Base-by-base conservation (phyloP, 805 yeast species). In the Candida ascalaphidarum region DNA sequence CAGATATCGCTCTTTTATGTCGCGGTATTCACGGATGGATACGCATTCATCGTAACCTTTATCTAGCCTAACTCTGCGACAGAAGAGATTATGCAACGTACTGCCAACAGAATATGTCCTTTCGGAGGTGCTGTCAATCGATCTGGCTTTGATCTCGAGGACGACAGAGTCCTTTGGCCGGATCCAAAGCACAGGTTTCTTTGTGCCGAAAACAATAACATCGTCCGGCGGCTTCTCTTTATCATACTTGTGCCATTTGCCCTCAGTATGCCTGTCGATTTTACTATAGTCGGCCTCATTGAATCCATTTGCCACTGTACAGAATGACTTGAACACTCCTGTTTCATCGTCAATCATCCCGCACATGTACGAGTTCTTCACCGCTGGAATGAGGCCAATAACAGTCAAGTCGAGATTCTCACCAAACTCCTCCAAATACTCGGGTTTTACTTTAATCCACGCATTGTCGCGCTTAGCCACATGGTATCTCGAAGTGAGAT, bases 371-470 rank as follows among this genome's bases (percentile, higher is more conserved):
- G 84, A 68, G 15, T 77, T 68, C 26, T 89, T 89, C 14, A 70
- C 65, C 0, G 84, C 85, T 11, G 76, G 75, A 31, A 72, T 76
- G 31, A 77, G 79, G 0, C 96, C 98, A 32, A 88, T 76, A 8
- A 17, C 41, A 3, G 77, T 61, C 26, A 86, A 49, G 50, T 89
- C 97, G 36, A 86, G 59, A 43, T 82, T 81, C 37, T 86, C 95
- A 7, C 95, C 95, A 50, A 81, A 81, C 33, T 80, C 84, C 31
- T 76, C 80, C 29, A 86, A 58, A 46, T 86, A 88, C 40, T 88
- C 96, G 0, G 97, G 97, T 49, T 89, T 89, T 2, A 89, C 71
- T 45, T 89, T 89, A 11, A 85, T 60, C 95, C 96, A 89, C n/a
- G 65, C 55, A 11, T 68, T 70, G 23, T 66, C 64, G 27, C 85